Base-by-base conservation (phyloP, 768 basidiomycete genomes). In the Chalciporus piperatus region DNA sequence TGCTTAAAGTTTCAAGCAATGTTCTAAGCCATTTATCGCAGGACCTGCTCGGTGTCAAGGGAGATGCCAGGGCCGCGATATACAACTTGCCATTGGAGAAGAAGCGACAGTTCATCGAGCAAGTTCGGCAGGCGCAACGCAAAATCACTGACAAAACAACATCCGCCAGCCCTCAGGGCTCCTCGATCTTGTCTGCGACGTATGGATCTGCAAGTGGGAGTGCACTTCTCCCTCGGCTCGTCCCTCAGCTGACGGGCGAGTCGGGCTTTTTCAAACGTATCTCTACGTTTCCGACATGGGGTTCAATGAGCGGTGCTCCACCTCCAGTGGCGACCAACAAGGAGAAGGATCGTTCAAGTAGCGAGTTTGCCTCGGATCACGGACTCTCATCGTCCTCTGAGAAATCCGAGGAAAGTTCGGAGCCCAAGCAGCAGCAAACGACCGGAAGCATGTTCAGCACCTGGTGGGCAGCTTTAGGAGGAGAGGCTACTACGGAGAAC, bases 221-320 rank as follows among this genome's bases (percentile, higher is more conserved):
- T 12, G 71, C 74, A 14, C 61, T 87, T n/a, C 64, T 89, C 4
- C 83, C 87, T 43, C 80, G 80, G 22, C 74, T 91, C 9, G 79
- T 83, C 32, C 87, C 89, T 22, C 88, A 90, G 55, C 68, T 88
- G 2, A 87, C 86, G n/a, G 87, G 89, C 9, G 86, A 87, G 54
- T 70, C 75, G n/a, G 71, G 81, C 32, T 58, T 87, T 14, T 81
- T 89, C 64, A 83, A 80, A 48, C 80, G 88, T 16, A 78, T 87
- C 43, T 90, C 87, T 0, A 73, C 85, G 1, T 65, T 66, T 59
- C 67, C 78, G 8, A 78, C 78, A 3, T 88, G 88, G 86, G 78
- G 83, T 11, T 60, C 70, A 7, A 39, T 59, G 2, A 61, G 59
- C 43, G 57, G 72, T 32, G 64, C 76, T 11, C 65, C 76, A 33